Base-by-base conservation (phyloP, 768 basidiomycete genomes). In the Termitomyces sp. region DNA sequence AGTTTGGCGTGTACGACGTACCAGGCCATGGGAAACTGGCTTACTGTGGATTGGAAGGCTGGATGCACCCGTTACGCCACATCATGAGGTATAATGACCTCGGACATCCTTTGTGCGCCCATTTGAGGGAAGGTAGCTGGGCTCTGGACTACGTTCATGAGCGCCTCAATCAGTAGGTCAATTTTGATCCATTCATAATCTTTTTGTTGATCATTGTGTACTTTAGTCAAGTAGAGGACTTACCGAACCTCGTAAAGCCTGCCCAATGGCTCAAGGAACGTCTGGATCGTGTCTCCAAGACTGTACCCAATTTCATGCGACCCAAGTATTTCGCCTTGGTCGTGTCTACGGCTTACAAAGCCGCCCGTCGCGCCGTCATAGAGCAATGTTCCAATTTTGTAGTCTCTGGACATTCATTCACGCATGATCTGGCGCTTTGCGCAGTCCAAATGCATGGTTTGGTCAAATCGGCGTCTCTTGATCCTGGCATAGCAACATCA, bases 291-390 rank as follows among this genome's bases (percentile, higher is more conserved):
- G 82, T 98, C 66, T 88, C 90, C 64, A 69, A 69, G 1, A 79
- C 79, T 12, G 87, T 88, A 6, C 91, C 97, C 0, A 83, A 89
- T 18, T 95, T 94, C 78, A 79, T 98, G 72, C 84, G 95, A 22
- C 97, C 97, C 22, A 98, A 96, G 71, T 98, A 93, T 73, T 99
- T 99, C 63, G 94, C 95, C 0, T 81, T 98, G 58, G 82, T 96
- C 56, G 80, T 98, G 58, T 92, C 89, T 24, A 87, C 87, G 58
- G 95, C 95, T 1, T 96, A 97, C 79, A 97, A 95, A 71, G 93
- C 92, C 10, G 89, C 95, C 20, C 86, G 95, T 22, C 79, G 81
- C 33, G 82, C 87, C 0, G 92, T 86, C 13, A 76, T 98, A 44
- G 93, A 96, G 63, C 95, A 94, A 67, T 88, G 80, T 65, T 91